These are phyloP conservation scores for Cercospora sp. DNA, from an alignment of 2,329 filamentous ascomycete genomes.

Conservation along the genomic window DNA sequence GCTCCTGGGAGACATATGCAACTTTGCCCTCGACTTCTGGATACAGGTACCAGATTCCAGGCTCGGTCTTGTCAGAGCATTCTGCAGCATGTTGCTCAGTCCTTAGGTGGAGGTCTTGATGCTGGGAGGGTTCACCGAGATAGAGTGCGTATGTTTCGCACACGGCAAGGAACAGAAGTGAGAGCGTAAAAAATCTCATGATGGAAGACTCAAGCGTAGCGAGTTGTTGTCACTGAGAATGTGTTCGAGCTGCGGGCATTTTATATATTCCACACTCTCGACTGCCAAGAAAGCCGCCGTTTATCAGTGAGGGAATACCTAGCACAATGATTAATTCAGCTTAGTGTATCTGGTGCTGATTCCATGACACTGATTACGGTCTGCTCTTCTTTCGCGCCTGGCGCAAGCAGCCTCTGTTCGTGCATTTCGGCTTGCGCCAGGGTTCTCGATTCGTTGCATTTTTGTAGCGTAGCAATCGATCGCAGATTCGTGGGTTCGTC, in stretches of 20 bases:
- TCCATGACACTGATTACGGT: background rate
- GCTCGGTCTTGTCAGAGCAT: background rate
- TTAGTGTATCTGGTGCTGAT: background rate
- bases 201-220: background rate
- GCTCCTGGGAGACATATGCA: background rate
- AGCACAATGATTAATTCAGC: background rate
- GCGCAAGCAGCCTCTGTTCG: background rate
- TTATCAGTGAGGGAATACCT: background rate
- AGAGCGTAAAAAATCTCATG: background rate
- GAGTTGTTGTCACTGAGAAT: background rate
- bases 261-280: background rate
- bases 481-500: background rate
- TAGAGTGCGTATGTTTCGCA: background rate
- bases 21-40: background rate
- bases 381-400: background rate
- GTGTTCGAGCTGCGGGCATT: background rate
- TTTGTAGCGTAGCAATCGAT: background rate
- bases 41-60: background rate
- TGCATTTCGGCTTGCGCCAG: background rate
- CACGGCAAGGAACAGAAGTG: background rate
- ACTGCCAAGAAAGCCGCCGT: background rate
- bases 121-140: background rate
- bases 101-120: background rate
- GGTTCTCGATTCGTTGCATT: background rate
- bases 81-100: background rate